Evolutionary conservation across 2,329 filamentous ascomycete species (phyloP), one percentile per base, ranked within the genome.

Genomic region (Rugonectria rugulosa): DNA sequence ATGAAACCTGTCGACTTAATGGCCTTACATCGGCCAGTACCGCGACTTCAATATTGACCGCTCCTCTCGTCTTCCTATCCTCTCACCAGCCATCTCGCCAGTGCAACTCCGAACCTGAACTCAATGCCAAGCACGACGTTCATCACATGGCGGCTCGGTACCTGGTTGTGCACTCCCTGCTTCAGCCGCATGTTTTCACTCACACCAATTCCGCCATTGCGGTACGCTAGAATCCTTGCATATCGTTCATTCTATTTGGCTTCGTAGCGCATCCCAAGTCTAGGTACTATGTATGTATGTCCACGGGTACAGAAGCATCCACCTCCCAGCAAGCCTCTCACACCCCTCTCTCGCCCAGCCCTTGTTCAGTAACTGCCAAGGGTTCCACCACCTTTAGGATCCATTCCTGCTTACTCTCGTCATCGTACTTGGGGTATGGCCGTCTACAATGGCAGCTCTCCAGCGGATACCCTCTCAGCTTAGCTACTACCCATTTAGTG

Each of bases 401-500:
- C 71, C 71, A 73, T 3, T 62, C 68, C 60, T 73, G 68, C 62
- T 73, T 73, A 49, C 58, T 57, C 42, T 53, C 65, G 34, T 73
- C 70, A n/a, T 56, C 53, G 59, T 77, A 86, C 59, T 73, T 70
- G 1, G 83, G 83, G 59, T 83, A 85, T 14, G 83, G 82, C 45
- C 79, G 70, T 40, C 83, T 73, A 67, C 81, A 85, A 64, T 84
- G 77, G 46, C 75, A 75, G 64, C 77, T 83, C 14, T 73, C 71
- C 26, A 77, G 66, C 2, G 81, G 76, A 62, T 86, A 86, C n/a
- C 80, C 81, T 15, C 72, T 72, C 21, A 80, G 68, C 65, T 83
- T 79, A 31, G 78, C 80, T 29, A 85, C 81, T n/a, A 84, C 77
- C 77, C 80, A 85, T 68, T 86, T 86, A 7, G 80, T 85, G 9